phyloP scores from a whole-genome alignment of 306 rosid species.

The Cucumis melo region DNA sequence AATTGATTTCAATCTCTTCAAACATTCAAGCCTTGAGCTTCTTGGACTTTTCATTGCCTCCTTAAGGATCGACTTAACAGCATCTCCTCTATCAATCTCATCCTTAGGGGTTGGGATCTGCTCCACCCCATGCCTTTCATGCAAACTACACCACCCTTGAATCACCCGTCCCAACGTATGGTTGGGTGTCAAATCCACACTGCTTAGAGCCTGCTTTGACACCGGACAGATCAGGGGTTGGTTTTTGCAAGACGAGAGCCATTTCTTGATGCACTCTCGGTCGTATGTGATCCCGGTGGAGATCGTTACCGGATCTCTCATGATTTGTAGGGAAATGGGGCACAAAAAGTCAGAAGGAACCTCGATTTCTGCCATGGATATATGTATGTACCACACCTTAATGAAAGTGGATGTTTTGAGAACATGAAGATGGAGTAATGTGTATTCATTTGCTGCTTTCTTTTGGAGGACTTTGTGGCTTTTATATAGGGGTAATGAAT shows the following conservation, averaged over 20 bases:
- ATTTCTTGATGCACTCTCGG: conserved; percentile 49
- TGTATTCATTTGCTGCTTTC: neutral
- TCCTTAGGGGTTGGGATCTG: conserved; percentile 56
- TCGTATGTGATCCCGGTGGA: conserved; percentile 72
- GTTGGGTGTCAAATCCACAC: neutral
- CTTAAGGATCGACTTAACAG: conserved; percentile 26
- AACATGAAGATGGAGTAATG: neutral
- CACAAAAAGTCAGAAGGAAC: conserved; percentile 59
- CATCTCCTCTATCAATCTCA: conserved; percentile 29
- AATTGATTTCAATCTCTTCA: conserved; percentile 31
- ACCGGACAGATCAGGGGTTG: conserved; percentile 43
- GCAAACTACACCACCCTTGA: conserved; percentile 66
- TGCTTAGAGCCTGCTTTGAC: neutral
- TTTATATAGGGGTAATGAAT: neutral
- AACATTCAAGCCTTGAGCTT: conserved; percentile 23
- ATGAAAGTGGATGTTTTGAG: neutral
- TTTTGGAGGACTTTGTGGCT: neutral
- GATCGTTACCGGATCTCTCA: conserved; percentile 73
- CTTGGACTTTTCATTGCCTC: conserved; percentile 33
- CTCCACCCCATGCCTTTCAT: conserved; percentile 38
- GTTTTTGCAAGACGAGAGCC: conserved; percentile 44
- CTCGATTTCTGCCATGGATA: conserved; percentile 24
- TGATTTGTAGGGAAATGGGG: conserved; percentile 64
- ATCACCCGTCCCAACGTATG: conserved; percentile 63
- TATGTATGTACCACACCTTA: neutral